Evolutionary conservation across 2,329 filamentous ascomycete species (phyloP).

Genomic region (Aspergillus fructus): DNA sequence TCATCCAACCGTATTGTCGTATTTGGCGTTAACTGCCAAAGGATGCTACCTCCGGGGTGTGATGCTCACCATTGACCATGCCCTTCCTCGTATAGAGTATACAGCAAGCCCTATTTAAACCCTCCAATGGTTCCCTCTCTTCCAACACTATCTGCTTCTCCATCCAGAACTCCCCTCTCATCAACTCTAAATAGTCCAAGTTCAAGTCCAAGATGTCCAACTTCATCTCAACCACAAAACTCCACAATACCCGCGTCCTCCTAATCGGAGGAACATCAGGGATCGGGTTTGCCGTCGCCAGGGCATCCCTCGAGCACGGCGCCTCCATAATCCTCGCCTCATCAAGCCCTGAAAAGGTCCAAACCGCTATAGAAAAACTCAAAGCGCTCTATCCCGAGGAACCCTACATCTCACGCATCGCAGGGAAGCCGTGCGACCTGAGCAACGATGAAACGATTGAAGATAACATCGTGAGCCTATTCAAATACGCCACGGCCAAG

Average conservation of each 20-base stretch:
- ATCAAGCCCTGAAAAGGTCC: constrained; percentile 41
- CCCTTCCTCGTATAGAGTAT: no score
- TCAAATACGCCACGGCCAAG: constrained; percentile 30
- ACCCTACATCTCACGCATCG: not conserved
- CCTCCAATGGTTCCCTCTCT: not conserved
- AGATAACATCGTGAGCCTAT: constrained; percentile 41
- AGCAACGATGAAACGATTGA: constrained; percentile 45
- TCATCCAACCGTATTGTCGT: no score
- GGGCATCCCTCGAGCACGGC: constrained; percentile 51
- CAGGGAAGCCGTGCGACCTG: constrained; percentile 46
- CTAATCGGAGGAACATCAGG: constrained; percentile 55
- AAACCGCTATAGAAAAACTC: constrained; percentile 41
- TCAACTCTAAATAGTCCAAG: not conserved
- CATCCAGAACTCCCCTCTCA: not conserved
- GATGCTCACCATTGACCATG: no score
- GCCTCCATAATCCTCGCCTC: constrained; percentile 48
- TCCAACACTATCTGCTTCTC: not conserved
- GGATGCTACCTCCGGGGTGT: no score
- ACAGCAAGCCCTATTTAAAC: not conserved
- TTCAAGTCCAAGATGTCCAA: not conserved
- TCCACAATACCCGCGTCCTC: constrained; percentile 47
- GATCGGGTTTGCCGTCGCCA: constrained; percentile 53
- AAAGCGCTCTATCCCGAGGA: constrained; percentile 42
- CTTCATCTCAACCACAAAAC: constrained; percentile 40
- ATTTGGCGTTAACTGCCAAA: no score